phyloP scores from a whole-genome alignment of 2,329 filamentous ascomycete species.

The Penicillium sp. region DNA sequence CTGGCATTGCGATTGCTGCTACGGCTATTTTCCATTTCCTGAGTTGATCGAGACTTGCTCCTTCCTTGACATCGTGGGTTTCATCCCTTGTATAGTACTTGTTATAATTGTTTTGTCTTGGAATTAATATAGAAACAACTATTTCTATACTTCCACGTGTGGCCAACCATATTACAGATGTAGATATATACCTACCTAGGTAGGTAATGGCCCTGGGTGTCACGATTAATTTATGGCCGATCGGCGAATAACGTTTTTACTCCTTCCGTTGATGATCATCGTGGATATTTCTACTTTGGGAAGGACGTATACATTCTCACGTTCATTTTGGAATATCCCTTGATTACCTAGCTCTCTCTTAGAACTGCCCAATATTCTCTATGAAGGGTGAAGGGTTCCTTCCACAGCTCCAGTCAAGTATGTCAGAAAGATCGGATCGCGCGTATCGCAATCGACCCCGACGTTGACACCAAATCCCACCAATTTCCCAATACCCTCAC shows the following conservation, averaged over 20 bases:
- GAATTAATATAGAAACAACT: background rate
- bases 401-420: background rate
- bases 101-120: background rate
- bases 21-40: constrained; percentile 2
- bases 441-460: background rate
- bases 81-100: constrained; percentile 4
- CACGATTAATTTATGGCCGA: background rate
- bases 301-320: background rate
- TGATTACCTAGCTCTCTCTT: background rate
- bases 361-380: background rate
- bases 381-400: too few species aligned
- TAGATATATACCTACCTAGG: too few species aligned
- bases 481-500: constrained; percentile 4
- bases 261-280: background rate
- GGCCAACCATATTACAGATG: background rate
- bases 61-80: background rate
- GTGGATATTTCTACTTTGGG: background rate
- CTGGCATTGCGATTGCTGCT: background rate
- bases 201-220: background rate
- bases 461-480: background rate
- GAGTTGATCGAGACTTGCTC: background rate
- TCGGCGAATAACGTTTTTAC: background rate
- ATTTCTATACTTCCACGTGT: background rate
- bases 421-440: background rate
- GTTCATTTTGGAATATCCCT: background rate